phyloP scores from a whole-genome alignment of 2,329 filamentous ascomycete genomes.

The Arthroderma uncinatum region DNA sequence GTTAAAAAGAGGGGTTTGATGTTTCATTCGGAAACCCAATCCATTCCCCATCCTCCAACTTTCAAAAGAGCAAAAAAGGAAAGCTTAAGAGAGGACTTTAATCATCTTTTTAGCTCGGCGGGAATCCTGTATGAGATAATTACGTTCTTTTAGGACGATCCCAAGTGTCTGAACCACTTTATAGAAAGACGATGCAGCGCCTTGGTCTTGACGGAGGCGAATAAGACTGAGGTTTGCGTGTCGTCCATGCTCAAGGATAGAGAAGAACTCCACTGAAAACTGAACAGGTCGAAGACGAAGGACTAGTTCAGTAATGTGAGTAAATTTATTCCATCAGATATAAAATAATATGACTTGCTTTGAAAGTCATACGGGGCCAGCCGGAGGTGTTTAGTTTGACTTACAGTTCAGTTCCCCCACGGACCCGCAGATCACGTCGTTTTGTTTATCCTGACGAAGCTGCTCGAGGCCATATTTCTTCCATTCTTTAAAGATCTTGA shows the following conservation, averaged over 20 bases:
- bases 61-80: background rate
- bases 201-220: slow-evolving; percentile 78
- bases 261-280: slow-evolving; percentile 79
- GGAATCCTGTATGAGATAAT: slow-evolving; percentile 57
- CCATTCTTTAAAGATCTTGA: slow-evolving; percentile 67
- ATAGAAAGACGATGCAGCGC: slow-evolving; percentile 83
- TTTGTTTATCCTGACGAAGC: slow-evolving; percentile 65
- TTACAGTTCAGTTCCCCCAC: slow-evolving; percentile 69
- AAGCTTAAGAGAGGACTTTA: slow-evolving; percentile 21
- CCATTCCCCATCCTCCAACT: background rate
- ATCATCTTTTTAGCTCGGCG: slow-evolving; percentile 59
- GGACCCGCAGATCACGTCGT: slow-evolving; percentile 67
- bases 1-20: background rate
- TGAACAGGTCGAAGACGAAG: slow-evolving; percentile 76
- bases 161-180: slow-evolving; percentile 68
- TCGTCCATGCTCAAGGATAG: slow-evolving; percentile 73
- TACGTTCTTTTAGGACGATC: slow-evolving; percentile 53
- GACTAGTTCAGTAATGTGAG: slow-evolving; percentile 37
- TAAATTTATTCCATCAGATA: slow-evolving; percentile 19
- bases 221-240: slow-evolving; percentile 66
- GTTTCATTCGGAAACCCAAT: background rate
- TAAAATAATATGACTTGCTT: slow-evolving; percentile 12
- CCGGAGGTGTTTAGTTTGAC: slow-evolving; percentile 24
- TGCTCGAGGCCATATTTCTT: slow-evolving; percentile 68
- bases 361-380: background rate